Evolutionary conservation across 2,329 filamentous ascomycete species (phyloP).

Genomic region (Monosporascus sp.): DNA sequence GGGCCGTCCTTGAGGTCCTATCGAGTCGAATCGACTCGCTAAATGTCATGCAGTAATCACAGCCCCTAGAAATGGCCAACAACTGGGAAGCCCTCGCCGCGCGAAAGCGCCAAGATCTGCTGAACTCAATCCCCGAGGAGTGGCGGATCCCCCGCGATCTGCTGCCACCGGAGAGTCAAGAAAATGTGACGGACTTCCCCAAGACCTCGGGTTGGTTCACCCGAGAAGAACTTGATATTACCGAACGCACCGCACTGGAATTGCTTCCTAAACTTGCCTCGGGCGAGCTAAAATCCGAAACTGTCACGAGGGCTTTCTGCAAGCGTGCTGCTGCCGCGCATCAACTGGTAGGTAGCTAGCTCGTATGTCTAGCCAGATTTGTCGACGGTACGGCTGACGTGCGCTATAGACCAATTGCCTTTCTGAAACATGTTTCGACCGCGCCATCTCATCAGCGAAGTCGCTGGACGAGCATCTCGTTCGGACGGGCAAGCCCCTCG

Average conservation of each 20-base stretch:
- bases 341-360: conserved; percentile 23
- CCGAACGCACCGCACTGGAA: conserved; percentile 26
- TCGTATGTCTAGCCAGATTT: background rate
- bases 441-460: conserved; percentile 43
- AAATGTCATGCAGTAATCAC: background rate
- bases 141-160: conserved; percentile 50
- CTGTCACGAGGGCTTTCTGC: conserved; percentile 32
- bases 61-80: conserved; percentile 12
- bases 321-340: conserved; percentile 34
- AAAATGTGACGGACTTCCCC: conserved; percentile 54
- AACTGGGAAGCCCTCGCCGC: conserved; percentile 38
- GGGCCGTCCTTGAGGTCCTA: too few relatives aligned
- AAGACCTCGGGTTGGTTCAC: conserved; percentile 55
- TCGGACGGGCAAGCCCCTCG: conserved; percentile 41
- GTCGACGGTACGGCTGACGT: background rate
- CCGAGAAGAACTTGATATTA: conserved; percentile 33
- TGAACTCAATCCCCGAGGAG: conserved; percentile 48
- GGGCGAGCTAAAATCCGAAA: conserved; percentile 31
- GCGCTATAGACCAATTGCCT: conserved; percentile 39
- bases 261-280: conserved; percentile 30
- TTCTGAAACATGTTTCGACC: conserved; percentile 49
- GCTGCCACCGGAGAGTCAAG: conserved; percentile 47
- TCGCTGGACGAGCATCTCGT: conserved; percentile 45
- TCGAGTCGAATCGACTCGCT: background rate
- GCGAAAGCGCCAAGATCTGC: conserved; percentile 38